phyloP scores from a whole-genome alignment of 106 monocot species.

The Agapanthus africanus region DNA sequence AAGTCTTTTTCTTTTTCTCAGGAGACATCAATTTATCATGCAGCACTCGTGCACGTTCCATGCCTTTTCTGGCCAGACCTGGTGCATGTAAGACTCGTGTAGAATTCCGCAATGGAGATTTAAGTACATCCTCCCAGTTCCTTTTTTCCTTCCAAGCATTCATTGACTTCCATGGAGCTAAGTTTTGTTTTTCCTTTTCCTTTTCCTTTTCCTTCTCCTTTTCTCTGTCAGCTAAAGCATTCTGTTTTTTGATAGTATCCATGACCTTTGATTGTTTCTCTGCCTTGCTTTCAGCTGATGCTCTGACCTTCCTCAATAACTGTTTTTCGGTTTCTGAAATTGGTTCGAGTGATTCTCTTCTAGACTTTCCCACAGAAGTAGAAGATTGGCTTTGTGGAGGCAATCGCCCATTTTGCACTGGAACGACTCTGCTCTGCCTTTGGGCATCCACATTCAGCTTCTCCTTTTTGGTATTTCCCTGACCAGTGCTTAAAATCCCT shows the following conservation, averaged over 20 bases:
- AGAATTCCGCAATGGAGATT: conserved; percentile 56
- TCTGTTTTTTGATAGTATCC: conserved; percentile 35
- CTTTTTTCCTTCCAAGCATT: conserved; percentile 99
- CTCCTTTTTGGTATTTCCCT: conserved; percentile 16
- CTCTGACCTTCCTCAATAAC: conserved; percentile 36
- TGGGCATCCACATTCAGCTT: conserved; percentile 23
- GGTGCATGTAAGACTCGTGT: conserved; percentile 61
- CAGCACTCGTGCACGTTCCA: conserved; percentile 56
- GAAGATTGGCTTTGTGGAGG: conserved; percentile 16
- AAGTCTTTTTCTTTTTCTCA: conserved; percentile 81
- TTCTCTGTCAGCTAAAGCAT: conserved; percentile 24
- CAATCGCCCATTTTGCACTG: conserved; percentile 10
- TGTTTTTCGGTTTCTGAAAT: conserved; percentile 49
- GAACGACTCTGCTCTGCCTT: conserved; percentile 13
- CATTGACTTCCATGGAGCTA: conserved; percentile 68
- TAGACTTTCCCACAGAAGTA: conserved; percentile 21
- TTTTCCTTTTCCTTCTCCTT: conserved; percentile 22
- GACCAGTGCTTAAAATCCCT: conserved; percentile 15
- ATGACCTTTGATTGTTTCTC: conserved; percentile 34
- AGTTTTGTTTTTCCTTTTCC: conserved; percentile 51
- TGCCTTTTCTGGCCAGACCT: conserved; percentile 58
- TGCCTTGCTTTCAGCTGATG: conserved; percentile 31
- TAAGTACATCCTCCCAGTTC: conserved; percentile 94
- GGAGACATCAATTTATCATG: conserved; percentile 96
- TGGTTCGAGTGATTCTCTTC: conserved; percentile 40